Base-by-base conservation (phyloP, 352 stramenopile genomes). In the Phytophthora aleatoria region DNA sequence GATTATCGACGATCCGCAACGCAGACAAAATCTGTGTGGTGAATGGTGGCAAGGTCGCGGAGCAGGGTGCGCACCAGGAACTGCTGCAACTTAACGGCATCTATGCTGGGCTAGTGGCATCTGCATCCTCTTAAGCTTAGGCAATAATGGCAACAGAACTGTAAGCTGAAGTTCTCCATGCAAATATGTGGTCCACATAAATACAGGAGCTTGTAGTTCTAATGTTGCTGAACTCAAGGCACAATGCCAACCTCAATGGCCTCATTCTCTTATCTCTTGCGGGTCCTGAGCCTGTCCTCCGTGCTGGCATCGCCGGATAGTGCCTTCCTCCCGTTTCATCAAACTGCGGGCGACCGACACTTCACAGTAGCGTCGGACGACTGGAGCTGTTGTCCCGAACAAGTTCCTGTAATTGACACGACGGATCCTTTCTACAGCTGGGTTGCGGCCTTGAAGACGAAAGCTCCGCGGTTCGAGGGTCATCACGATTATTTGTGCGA, bases 1-100 rank as follows among this genome's bases (percentile, higher is more conserved):
- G 93, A 3, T 62, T 97, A 20, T 87, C 78, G n/a, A 57, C 50
- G 24, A 57, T 62, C 44, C 55, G 44, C 16, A 42, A 43, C 9
- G 48, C 57, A 2, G 57, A 52, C 41, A 61, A 70, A 12, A 67
- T 67, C 30, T 71, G 63, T 31, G 50, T 71, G 12, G 57, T 55
- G n/a, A 61, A 30, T 12, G 56, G 57, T 5, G 60, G 54, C 44
- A 70, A 58, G 43, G 70, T 67, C 30, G 61, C 55, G 5, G 52
- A 74, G 33, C 58, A 64, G 24, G 64, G 65, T 7, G 68, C 50
- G 2, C 62, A 68, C 36, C 39, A 60, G 9, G 43, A 71, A 26
- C 41, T 74, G 27, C 6, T 74, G n/a, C 41, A 50, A 15, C 30
- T 28, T 0, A 56, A 71, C 16, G 67, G 67, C 3, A 59, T 66